Conservation (phyloP, 805 yeast genomes). For the Diddensiella caesifluorescens region DNA sequence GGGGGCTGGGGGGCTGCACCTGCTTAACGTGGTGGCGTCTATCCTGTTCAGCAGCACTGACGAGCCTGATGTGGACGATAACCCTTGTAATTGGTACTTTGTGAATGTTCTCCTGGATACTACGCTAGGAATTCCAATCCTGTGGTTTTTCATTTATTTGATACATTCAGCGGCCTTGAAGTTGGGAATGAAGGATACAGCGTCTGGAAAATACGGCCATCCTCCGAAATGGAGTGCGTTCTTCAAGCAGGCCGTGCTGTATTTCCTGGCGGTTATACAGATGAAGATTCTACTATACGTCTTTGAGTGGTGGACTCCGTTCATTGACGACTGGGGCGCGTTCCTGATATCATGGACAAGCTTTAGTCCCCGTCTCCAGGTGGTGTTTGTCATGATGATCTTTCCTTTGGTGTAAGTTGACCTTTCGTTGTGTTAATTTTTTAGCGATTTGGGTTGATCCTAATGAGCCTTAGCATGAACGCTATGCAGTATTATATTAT, state of each 20-base stretch:
- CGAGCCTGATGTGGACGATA: slow-evolving; percentile 39
- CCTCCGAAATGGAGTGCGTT: slow-evolving; percentile 62
- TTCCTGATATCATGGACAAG: slow-evolving; percentile 80
- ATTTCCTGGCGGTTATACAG: slow-evolving; percentile 52
- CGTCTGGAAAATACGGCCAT: slow-evolving; percentile 58
- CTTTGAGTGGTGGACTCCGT: slow-evolving; percentile 55
- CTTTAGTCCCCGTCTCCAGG: slow-evolving; percentile 73
- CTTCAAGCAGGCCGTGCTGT: slow-evolving; percentile 64
- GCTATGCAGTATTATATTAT: slow-evolving; percentile 49
- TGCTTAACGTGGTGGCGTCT: slow-evolving; percentile 68
- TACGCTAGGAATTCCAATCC: slow-evolving; percentile 84
- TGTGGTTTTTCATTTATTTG: slow-evolving; percentile 51
- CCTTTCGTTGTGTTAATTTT: background rate
- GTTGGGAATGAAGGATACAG: slow-evolving; percentile 37
- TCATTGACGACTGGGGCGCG: slow-evolving; percentile 64
- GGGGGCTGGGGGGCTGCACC: slow-evolving; percentile 82
- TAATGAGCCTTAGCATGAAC: slow-evolving; percentile 32
- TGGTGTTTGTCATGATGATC: slow-evolving; percentile 75
- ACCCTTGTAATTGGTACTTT: slow-evolving; percentile 95
- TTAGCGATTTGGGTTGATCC: background rate
- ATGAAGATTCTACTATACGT: slow-evolving; percentile 62
- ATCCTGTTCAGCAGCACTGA: slow-evolving; percentile 39
- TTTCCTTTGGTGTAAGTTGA: slow-evolving; percentile 33
- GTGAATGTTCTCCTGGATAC: slow-evolving; percentile 84
- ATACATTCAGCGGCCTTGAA: slow-evolving; percentile 42